Evolutionary conservation across 2,329 filamentous ascomycete genomes (phyloP).

Genomic region (Cyphellophora europaea): DNA sequence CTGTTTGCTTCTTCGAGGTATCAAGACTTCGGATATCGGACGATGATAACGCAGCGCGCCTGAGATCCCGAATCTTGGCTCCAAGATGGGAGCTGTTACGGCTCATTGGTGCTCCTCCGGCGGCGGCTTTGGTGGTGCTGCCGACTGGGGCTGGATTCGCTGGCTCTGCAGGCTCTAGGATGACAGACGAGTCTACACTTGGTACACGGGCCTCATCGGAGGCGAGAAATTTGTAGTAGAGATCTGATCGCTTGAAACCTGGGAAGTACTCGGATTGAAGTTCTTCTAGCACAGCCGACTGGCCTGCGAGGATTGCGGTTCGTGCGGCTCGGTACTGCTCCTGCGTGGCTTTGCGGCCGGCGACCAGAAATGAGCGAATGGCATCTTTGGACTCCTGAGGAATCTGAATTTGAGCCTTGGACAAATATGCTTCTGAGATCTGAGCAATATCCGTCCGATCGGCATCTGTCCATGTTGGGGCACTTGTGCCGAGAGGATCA

Average conservation of each 20-base stretch:
- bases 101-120: constrained; percentile 33
- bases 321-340: constrained; percentile 77
- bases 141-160: constrained; percentile 9
- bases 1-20: constrained; percentile 35
- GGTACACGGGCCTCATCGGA: constrained; percentile 56
- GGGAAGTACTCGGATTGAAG: constrained; percentile 75
- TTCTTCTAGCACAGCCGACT: constrained; percentile 73
- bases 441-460: constrained; percentile 83
- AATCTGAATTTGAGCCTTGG: constrained; percentile 71
- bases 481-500: constrained; percentile 43
- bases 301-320: constrained; percentile 68
- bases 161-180: not conserved
- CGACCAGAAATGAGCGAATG: constrained; percentile 69
- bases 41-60: constrained; percentile 51
- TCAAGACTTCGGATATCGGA: constrained; percentile 43
- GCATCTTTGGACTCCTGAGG: constrained; percentile 57
- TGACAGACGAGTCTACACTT: too few relatives aligned
- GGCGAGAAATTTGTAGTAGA: constrained; percentile 93
- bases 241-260: constrained; percentile 80
- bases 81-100: constrained; percentile 40
- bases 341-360: constrained; percentile 65
- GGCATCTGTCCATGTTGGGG: constrained; percentile 61
- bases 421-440: constrained; percentile 83
- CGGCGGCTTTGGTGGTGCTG: constrained; percentile 31
- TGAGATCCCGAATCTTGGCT: constrained; percentile 41